Evolutionary conservation across 2,329 filamentous ascomycete species (phyloP), one percentile per base, ranked within the genome.

Genomic region (Tetracladium maxilliforme): DNA sequence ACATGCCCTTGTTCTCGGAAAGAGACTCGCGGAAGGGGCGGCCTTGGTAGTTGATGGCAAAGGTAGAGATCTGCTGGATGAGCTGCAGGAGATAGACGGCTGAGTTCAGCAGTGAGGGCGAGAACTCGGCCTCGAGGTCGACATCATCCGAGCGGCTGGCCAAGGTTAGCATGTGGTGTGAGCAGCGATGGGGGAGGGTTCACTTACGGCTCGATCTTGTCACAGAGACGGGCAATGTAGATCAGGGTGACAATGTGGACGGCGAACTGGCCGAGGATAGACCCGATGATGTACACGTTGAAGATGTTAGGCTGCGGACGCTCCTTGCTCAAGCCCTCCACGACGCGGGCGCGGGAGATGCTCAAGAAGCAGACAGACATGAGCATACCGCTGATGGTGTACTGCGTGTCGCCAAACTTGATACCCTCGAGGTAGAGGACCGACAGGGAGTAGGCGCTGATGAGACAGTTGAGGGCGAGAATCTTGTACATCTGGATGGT

Each of bases 401-500:
- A 90, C 55, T 98, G 90, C 4, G 86, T 84, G 47, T 98, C 90
- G 29, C 90, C 86, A 47, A 98, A 98, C 59, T 98, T 98, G 64
- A 98, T 98, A 34, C 90, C 90, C 43, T 95, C 87, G 2, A 98
- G 70, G 45, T 98, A 98, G 30, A 98, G 64, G 11, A 98, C 90
- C 49, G 81, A 92, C 46, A 98, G 56, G 51, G 83, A 93, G 70
- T 98, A 98, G 19, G 90, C 90, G 40, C 82, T 93, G 48, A 98
- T 98, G 40, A 98, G 63, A 49, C 90, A 98, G 62, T 98, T 98
- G 31, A 98, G 61, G 6, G 90, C 90, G 25, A 98, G 70, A 41
- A 98, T 98, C 67, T 94, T 98, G 72, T 98, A 98, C 87, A 98
- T 98, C 61, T 98, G 90, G 36, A 98, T 95, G 0, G 90, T 98